phyloP scores from a whole-genome alignment of 257 asterid species.

The Solanum appendiculatum region DNA sequence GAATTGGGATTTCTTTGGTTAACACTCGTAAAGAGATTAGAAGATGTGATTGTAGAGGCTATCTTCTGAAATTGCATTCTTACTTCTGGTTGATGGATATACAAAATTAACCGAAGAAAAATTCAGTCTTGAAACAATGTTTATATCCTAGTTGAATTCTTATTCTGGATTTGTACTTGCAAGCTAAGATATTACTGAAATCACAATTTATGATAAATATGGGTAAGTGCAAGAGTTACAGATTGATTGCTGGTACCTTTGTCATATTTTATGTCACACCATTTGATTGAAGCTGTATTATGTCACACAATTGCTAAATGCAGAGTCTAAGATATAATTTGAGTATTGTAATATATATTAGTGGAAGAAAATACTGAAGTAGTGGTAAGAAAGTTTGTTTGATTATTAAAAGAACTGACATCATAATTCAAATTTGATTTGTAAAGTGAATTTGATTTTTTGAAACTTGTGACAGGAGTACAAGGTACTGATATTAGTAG shows the following conservation, averaged over 20 bases:
- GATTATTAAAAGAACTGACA: not conserved
- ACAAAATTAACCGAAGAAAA: not conserved
- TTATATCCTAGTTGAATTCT: not conserved
- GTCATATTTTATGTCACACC: not conserved
- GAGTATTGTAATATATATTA: not conserved
- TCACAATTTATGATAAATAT: not conserved
- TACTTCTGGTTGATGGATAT: too few species aligned
- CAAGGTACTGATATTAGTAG: not conserved
- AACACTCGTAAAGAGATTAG: not conserved
- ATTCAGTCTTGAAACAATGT: not conserved
- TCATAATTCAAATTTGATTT: not conserved
- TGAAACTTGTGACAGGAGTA: not conserved
- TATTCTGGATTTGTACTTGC: not conserved
- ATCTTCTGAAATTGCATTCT: not conserved
- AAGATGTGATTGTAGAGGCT: not conserved
- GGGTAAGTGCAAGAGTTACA: not conserved
- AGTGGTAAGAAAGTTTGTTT: not conserved
- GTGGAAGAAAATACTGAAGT: not conserved
- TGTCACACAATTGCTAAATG: not conserved
- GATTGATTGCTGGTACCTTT: not conserved
- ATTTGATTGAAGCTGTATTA: not conserved
- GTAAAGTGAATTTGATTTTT: not conserved
- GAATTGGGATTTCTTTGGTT: not conserved
- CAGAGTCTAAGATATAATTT: not conserved
- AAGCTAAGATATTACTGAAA: not conserved